phyloP scores from a whole-genome alignment of 176 grass and related monocot species.

The Chrysopogon serrulatus region DNA sequence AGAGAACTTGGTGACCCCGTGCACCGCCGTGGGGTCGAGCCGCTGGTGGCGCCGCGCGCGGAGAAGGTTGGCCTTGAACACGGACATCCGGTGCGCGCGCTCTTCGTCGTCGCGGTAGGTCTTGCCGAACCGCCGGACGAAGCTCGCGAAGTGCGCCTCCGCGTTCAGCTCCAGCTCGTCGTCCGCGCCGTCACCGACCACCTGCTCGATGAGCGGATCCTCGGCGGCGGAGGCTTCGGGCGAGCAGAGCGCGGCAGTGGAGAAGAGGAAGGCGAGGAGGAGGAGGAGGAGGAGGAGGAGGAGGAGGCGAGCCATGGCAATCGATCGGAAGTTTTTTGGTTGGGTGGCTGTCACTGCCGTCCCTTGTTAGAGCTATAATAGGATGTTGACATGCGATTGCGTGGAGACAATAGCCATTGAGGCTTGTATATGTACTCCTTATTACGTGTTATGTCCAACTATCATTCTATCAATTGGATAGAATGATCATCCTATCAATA shows the following conservation, averaged over 20 bases:
- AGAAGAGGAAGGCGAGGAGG: conserved; percentile 23
- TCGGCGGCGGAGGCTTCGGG: neutral
- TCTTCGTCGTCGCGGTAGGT: conserved; percentile 57
- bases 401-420: neutral
- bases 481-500: too few species aligned
- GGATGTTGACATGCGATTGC: neutral
- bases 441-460: neutral
- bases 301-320: conserved; percentile 41
- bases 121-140: conserved; percentile 60
- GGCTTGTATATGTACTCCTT: neutral
- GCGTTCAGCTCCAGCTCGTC: conserved; percentile 44
- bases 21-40: conserved; percentile 74
- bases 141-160: conserved; percentile 70
- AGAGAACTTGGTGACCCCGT: conserved; percentile 89
- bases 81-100: conserved; percentile 57
- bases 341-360: conserved; percentile 1
- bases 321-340: neutral
- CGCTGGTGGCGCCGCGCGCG: conserved; percentile 66
- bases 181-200: conserved; percentile 27
- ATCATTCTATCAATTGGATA: neutral
- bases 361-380: too few species aligned
- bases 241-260: neutral
- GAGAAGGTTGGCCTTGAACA: conserved; percentile 62
- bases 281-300: too few species aligned
- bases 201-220: conserved; percentile 71